Conservation (phyloP, 2,329 filamentous ascomycete genomes). For the Neofusicoccum ribis region DNA sequence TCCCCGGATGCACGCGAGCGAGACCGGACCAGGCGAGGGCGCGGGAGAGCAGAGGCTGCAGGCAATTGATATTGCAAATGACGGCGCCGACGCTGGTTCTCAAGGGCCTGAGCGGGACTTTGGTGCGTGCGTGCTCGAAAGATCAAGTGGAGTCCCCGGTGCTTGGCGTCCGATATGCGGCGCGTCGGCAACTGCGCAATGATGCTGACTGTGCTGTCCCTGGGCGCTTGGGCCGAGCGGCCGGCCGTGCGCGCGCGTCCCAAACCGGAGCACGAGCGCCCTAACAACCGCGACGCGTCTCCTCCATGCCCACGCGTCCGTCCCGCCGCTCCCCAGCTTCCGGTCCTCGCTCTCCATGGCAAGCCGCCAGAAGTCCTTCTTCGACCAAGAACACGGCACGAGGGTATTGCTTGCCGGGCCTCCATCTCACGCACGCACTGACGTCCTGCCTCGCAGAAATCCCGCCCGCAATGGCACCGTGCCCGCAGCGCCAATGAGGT, state of each 20-base stretch:
- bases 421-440: neutral
- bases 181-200: neutral
- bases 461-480: constrained; percentile 34
- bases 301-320: neutral
- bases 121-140: neutral
- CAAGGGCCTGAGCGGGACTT: constrained; percentile 1
- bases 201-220: neutral
- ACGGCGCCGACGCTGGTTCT: neutral
- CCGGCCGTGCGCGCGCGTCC: neutral
- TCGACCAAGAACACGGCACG: constrained; percentile 46
- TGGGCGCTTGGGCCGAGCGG: neutral
- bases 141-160: constrained; percentile 7
- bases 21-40: neutral
- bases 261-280: neutral
- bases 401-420: neutral
- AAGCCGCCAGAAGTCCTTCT: constrained; percentile 53
- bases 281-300: constrained; percentile 20
- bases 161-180: constrained; percentile 4
- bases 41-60: neutral
- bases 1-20: neutral
- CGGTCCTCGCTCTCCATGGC: constrained; percentile 37
- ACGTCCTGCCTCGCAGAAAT: neutral
- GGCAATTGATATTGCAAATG: neutral
- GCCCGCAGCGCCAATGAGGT: constrained; percentile 30
- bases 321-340: neutral